Conservation (phyloP, 2,329 filamentous ascomycete species). For the Byssochlamys sp. region DNA sequence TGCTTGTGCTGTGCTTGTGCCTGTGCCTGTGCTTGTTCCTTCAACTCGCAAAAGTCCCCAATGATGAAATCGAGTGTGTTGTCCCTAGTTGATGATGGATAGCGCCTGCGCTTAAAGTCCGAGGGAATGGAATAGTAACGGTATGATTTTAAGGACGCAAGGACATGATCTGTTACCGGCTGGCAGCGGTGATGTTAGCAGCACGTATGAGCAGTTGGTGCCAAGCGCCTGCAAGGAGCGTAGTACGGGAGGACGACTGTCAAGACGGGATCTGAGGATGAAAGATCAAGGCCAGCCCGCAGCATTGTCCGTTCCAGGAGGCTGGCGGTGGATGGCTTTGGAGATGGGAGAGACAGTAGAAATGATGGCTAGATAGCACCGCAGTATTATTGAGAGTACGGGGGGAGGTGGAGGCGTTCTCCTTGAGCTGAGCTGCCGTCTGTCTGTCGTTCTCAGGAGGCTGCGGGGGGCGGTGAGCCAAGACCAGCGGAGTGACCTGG, state of each 20-base stretch:
- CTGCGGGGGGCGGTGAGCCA: background rate
- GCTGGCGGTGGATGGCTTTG: background rate
- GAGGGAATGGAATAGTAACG: background rate
- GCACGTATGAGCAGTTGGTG: background rate
- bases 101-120: background rate
- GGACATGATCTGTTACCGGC: background rate
- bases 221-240: background rate
- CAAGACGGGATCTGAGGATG: background rate
- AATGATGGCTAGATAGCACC: background rate
- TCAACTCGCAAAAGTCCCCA: background rate
- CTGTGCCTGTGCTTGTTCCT: background rate
- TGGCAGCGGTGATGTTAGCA: conserved; percentile 1
- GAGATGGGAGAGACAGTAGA: background rate
- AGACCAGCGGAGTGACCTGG: background rate
- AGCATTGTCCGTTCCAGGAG: background rate
- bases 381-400: too few relatives aligned
- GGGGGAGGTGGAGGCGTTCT: background rate
- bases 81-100: background rate
- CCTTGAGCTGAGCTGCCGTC: background rate
- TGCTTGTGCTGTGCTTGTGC: background rate
- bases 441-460: background rate
- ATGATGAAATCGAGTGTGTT: background rate
- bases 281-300: background rate
- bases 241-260: background rate
- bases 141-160: background rate